These are phyloP conservation scores for Exophiala sp. DNA, from an alignment of 2,329 filamentous ascomycete genomes.

Conservation along the genomic window DNA sequence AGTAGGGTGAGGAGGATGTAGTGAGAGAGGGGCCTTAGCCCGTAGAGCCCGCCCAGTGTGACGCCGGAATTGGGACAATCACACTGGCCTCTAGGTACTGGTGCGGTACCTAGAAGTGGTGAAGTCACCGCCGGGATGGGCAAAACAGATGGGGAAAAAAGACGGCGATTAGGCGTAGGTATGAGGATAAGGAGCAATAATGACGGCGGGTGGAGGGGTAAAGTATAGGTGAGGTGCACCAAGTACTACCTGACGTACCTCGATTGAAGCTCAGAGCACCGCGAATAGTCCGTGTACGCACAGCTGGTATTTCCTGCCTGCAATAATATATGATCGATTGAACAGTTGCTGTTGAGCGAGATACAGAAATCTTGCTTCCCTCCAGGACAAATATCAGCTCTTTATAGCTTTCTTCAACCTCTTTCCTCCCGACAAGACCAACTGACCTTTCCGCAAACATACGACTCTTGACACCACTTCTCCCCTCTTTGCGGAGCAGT, in stretches of 20 bases:
- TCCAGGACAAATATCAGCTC: slow-evolving; percentile 14
- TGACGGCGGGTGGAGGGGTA: not conserved
- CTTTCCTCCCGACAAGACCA: not conserved
- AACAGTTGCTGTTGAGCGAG: not conserved
- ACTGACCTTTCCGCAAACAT: slow-evolving; percentile 4
- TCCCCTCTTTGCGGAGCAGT: slow-evolving; percentile 17
- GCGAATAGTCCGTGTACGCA: not conserved
- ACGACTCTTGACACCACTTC: slow-evolving; percentile 3
- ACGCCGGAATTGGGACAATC: too few species aligned
- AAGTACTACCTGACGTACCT: too few species aligned
- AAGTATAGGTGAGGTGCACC: too few species aligned
- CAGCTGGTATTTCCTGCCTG: too few species aligned
- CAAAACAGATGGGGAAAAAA: not conserved
- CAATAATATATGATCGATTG: not conserved
- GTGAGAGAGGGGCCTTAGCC: not conserved
- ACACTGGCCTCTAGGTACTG: not conserved
- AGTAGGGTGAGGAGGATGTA: not conserved
- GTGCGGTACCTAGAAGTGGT: not conserved
- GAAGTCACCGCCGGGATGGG: not conserved
- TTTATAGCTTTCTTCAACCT: slow-evolving; percentile 6
- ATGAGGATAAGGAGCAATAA: not conserved
- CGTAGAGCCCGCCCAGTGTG: too few species aligned
- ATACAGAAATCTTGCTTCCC: not conserved
- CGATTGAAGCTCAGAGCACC: not conserved
- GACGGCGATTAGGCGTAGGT: not conserved